A percentile compares a stretch with the other conserved stretches of the same genome.
Conservation (phyloP, 768 basidiomycete genomes). For the Trametes cubensis region DNA sequence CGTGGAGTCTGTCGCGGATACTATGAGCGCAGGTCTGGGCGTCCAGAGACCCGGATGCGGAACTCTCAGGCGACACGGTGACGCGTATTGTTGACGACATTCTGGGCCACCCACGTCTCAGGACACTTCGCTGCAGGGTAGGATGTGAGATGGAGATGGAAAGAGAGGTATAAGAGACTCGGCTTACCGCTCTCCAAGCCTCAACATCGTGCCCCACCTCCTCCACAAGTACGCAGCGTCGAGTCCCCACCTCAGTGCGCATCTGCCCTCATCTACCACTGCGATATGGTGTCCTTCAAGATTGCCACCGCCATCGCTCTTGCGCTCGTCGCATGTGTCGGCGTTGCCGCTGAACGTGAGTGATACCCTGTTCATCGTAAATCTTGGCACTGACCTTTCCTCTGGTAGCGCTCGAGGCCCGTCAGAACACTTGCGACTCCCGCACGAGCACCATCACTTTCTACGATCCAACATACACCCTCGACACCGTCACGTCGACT, state of each 20-base stretch:
- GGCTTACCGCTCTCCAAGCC: background rate
- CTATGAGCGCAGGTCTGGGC: background rate
- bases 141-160: background rate
- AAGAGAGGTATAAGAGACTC: background rate
- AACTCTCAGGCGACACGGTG: background rate
- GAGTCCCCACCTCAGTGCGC: background rate
- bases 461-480: background rate
- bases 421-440: background rate
- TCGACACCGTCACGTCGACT: conserved; percentile 13
- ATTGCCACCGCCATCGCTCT: conserved; percentile 1
- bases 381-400: background rate
- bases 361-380: background rate
- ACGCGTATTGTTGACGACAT: background rate
- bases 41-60: background rate
- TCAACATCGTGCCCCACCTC: background rate
- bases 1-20: background rate
- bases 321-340: conserved; percentile 9
- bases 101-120: background rate
- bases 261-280: too few species aligned
- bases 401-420: background rate
- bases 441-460: background rate
- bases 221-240: background rate
- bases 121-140: background rate
- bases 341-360: background rate
- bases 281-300: conserved; percentile 13